Conservation (phyloP, 257 asterid genomes). For the Verbena officinalis region DNA sequence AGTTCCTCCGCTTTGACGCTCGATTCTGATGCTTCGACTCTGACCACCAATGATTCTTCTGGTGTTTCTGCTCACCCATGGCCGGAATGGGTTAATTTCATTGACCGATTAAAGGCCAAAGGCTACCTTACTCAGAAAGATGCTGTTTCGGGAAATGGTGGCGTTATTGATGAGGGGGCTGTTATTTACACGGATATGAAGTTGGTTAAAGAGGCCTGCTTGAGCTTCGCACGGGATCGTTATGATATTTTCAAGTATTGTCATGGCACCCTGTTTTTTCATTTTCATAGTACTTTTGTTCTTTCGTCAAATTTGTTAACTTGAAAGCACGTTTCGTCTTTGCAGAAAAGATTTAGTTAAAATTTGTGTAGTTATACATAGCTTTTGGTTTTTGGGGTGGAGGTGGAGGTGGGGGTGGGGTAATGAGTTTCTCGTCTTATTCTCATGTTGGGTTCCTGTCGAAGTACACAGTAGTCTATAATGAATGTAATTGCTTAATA, state of each 20-base stretch:
- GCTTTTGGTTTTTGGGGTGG: neutral
- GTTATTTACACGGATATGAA: slow-evolving; percentile 53
- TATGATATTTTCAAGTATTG: slow-evolving; percentile 77
- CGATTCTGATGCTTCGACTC: slow-evolving; percentile 31
- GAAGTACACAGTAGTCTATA: neutral
- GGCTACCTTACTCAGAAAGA: slow-evolving; percentile 53
- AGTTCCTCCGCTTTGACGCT: slow-evolving; percentile 47
- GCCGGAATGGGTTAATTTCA: slow-evolving; percentile 91
- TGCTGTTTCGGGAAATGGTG: slow-evolving; percentile 18
- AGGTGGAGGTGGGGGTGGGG: neutral
- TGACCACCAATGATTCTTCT: slow-evolving; percentile 18
- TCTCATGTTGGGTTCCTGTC: neutral
- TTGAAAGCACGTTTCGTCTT: neutral
- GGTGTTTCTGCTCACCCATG: slow-evolving; percentile 63
- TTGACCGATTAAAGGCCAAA: slow-evolving; percentile 67
- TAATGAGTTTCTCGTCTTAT: neutral
- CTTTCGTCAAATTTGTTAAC: neutral
- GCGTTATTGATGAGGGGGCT: slow-evolving; percentile 28
- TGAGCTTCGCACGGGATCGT: slow-evolving; percentile 85
- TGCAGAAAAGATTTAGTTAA: neutral
- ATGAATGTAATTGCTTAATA: neutral
- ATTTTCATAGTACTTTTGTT: neutral
- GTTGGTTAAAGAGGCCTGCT: slow-evolving; percentile 67
- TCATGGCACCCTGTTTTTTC: neutral
- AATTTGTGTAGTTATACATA: neutral